Conservation (phyloP, 768 basidiomycete genomes). For the Mycena kentingensis region DNA sequence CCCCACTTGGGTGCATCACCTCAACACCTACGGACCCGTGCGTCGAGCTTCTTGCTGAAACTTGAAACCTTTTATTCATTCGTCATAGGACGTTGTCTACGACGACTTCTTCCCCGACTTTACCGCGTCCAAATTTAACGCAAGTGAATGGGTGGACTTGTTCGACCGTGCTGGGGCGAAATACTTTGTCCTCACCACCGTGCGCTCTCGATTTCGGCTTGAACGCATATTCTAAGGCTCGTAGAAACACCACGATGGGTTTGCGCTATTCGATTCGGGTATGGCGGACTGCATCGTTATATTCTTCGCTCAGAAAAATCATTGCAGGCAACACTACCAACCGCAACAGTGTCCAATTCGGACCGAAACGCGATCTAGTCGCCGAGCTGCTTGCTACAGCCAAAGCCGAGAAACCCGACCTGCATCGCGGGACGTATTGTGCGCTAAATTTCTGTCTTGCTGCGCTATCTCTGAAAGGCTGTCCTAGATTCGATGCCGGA, state of each 20-base stretch:
- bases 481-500: no score
- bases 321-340: conserved; percentile 45
- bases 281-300: not conserved
- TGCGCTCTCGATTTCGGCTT: conserved; percentile 24
- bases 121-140: conserved; percentile 53
- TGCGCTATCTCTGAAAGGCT: no score
- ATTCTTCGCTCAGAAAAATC: not conserved
- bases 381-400: conserved; percentile 52
- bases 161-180: conserved; percentile 60
- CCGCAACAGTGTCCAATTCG: conserved; percentile 49
- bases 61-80: no score
- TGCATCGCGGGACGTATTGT: conserved; percentile 61
- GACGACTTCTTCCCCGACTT: conserved; percentile 62
- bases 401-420: conserved; percentile 47
- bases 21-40: conserved; percentile 48
- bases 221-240: not conserved
- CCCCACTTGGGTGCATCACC: conserved; percentile 51
- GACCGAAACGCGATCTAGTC: conserved; percentile 54
- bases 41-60: no score
- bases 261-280: conserved; percentile 53
- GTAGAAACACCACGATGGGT: conserved; percentile 67
- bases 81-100: conserved; percentile 53
- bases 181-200: conserved; percentile 61
- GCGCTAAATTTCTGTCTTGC: conserved; percentile 61
- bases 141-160: conserved; percentile 55